These are phyloP conservation scores for Scenedesmus sp. DNA, from an alignment of 163 green algal genomes.

Conservation along the genomic window DNA sequence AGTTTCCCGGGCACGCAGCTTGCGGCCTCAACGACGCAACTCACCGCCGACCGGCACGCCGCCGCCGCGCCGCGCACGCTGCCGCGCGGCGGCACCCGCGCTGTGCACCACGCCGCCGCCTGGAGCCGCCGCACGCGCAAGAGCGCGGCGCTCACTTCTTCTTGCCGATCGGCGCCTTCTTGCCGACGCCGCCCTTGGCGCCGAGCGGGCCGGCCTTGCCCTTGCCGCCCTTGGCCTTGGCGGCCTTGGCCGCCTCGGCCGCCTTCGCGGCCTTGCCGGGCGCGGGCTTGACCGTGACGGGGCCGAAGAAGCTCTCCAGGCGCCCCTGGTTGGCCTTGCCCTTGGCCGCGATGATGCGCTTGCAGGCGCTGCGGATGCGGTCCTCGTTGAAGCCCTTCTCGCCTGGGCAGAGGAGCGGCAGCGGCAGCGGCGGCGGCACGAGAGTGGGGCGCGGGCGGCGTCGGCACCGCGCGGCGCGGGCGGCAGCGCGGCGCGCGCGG, in stretches of 20 bases:
- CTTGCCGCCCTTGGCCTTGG: constrained; percentile 23
- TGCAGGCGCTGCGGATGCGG: constrained; percentile 77
- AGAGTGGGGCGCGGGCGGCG: no score
- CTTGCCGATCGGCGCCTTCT: constrained; percentile 47
- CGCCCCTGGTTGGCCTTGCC: constrained; percentile 82
- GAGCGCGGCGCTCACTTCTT: constrained; percentile 40
- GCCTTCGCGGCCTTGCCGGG: constrained; percentile 43
- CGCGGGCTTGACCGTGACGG: constrained; percentile 45
- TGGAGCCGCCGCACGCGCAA: no score
- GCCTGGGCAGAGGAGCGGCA: constrained; percentile 15
- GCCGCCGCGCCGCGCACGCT: no score
- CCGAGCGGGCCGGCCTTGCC: constrained; percentile 11
- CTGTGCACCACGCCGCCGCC: no score
- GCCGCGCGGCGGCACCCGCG: no score
- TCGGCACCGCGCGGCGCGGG: no score
- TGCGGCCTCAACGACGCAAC: no score
- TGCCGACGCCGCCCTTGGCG: constrained; percentile 44
- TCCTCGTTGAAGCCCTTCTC: constrained; percentile 87
- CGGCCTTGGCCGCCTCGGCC: constrained; percentile 8
- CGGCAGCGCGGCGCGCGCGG: not conserved
- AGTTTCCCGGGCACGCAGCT: no score
- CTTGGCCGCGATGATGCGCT: constrained; percentile 74
- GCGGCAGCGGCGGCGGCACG: not conserved
- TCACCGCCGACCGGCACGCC: no score
- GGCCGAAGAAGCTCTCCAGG: constrained; percentile 76